Conservation (phyloP, 2,329 filamentous ascomycete species). For the Xylaria hypoxylon region DNA sequence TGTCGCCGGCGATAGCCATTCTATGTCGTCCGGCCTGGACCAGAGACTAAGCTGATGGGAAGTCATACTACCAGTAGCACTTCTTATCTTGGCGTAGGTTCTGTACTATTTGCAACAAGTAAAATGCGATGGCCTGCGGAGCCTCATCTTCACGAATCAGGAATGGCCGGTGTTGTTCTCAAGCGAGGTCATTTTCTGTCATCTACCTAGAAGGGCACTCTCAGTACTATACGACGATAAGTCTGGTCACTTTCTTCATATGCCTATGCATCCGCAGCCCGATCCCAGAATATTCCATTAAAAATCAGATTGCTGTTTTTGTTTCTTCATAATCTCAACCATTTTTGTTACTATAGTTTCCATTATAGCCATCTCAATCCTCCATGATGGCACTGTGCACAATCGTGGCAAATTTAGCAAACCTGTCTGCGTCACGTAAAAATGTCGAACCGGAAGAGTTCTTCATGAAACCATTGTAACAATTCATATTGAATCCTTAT, state of each 20-base stretch:
- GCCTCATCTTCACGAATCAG: too few species aligned
- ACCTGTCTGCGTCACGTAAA: slow-evolving; percentile 8
- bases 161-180: too few species aligned
- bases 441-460: background rate
- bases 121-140: too few species aligned
- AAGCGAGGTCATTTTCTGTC: too few species aligned
- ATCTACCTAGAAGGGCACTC: too few species aligned
- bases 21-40: too few species aligned
- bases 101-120: too few species aligned
- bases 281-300: slow-evolving; percentile 24
- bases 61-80: too few species aligned
- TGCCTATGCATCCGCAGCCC: slow-evolving; percentile 43
- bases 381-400: slow-evolving; percentile 8
- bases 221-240: background rate
- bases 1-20: background rate
- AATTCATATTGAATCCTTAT: slow-evolving; percentile 18
- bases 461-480: slow-evolving; percentile 18
- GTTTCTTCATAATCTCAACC: slow-evolving; percentile 20
- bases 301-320: slow-evolving; percentile 19
- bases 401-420: slow-evolving; percentile 21
- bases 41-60: too few species aligned
- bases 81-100: too few species aligned
- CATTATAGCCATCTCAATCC: slow-evolving; percentile 23
- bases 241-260: background rate
- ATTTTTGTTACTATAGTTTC: slow-evolving; percentile 20